Evolutionary conservation across 306 rosid species (phyloP).

Genomic region (Cotoneaster glaucophyllus): DNA sequence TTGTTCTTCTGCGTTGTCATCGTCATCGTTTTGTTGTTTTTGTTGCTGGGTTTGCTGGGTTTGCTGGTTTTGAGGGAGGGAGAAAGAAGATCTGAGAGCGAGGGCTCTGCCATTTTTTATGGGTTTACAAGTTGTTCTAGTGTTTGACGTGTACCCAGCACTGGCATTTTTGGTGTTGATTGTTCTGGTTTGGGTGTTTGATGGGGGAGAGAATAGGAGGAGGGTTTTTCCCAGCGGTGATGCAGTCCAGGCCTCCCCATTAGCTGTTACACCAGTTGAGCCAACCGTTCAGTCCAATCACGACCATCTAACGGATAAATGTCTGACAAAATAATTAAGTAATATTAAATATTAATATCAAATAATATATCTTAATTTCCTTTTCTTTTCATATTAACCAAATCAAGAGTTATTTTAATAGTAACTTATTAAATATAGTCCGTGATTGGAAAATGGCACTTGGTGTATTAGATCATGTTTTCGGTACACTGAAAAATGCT

Average conservation of each 20-base stretch:
- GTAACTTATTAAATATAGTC: no score
- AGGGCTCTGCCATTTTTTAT: neutral
- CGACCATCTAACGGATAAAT: conserved; percentile 7
- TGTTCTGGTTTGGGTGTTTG: neutral
- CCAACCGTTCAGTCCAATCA: neutral
- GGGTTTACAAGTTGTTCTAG: no score
- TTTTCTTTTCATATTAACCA: no score
- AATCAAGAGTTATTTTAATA: no score
- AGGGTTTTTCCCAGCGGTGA: neutral
- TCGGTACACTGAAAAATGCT: no score
- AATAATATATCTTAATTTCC: no score
- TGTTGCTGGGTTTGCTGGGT: conserved; percentile 19
- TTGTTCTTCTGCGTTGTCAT: conserved; percentile 14
- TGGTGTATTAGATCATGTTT: no score
- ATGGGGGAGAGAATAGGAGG: neutral
- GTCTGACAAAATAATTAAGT: neutral
- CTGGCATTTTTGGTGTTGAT: neutral
- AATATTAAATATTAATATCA: no score
- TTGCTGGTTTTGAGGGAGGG: conserved; percentile 19
- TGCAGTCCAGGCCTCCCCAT: conserved; percentile 43
- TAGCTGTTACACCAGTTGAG: conserved; percentile 2
- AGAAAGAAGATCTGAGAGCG: conserved; percentile 14
- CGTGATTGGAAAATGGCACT: no score
- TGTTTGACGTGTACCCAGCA: no score
- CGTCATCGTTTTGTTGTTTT: neutral